These are phyloP conservation scores for Plenodomus tracheiphilus DNA, from an alignment of 2,329 filamentous ascomycete genomes.

Conservation along the genomic window DNA sequence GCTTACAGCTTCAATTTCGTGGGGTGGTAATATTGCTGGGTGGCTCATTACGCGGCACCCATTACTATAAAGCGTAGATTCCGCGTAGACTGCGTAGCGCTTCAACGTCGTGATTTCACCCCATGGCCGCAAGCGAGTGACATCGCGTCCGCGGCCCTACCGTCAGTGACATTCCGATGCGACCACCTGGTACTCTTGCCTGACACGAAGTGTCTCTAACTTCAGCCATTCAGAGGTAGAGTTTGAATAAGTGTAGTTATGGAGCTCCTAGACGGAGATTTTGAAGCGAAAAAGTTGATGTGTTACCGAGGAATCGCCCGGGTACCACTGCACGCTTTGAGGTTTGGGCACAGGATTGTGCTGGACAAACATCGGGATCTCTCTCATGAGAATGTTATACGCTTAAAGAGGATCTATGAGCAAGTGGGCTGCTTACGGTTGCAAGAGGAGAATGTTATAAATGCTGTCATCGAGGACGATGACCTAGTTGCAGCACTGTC, in stretches of 20 bases:
- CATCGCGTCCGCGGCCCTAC: conserved; percentile 1
- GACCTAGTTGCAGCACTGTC: conserved; percentile 11
- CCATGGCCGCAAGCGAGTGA: conserved; percentile 1
- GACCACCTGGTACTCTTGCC: neutral
- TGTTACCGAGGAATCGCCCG: conserved; percentile 5
- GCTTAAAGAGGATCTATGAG: conserved; percentile 5
- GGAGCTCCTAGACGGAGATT: conserved; percentile 4
- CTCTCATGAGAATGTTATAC: conserved; percentile 6
- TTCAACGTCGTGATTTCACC: conserved; percentile 1
- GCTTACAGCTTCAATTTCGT: neutral
- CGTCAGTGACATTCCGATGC: neutral
- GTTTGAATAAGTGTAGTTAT: neutral
- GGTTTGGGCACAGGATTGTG: conserved; percentile 2
- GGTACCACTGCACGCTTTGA: conserved; percentile 10
- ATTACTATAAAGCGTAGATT: conserved; percentile 9
- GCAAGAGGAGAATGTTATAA: conserved; percentile 25
- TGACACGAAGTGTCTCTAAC: neutral
- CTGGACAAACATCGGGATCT: conserved; percentile 5
- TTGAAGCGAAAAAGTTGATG: conserved; percentile 4
- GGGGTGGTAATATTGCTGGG: conserved; percentile 3
- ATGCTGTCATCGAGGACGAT: conserved; percentile 12
- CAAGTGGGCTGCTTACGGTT: conserved; percentile 9
- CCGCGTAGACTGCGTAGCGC: conserved; percentile 2
- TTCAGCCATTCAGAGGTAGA: neutral
- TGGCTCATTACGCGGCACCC: conserved; percentile 2